Base-by-base conservation (phyloP, 2,329 filamentous ascomycete genomes). In the Sporothrix mexicana region DNA sequence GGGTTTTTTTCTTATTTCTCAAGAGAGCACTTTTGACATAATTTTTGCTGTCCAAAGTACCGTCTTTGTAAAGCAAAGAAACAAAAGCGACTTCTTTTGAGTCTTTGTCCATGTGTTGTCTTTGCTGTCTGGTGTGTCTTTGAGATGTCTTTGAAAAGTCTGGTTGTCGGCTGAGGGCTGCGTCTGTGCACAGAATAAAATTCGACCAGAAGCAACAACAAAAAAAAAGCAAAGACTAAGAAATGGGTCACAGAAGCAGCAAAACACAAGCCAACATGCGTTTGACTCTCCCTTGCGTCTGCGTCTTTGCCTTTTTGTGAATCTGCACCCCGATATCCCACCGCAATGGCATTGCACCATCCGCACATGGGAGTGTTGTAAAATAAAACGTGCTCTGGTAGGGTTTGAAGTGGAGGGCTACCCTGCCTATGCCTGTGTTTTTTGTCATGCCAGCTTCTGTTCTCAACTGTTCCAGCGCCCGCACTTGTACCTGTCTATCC, bases 131-230 rank as follows among this genome's bases (percentile, higher is more conserved):
- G 5, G 5, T 36, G 30, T 36, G 30, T 36, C 30, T 36, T 36
- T 36, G 20, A 55, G 55, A 20, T 62, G 59, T 45, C 59, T 45
- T 30, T 49, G 20, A 30, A 67, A 41, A 43, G 47, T 47, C 41
- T 5, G n/a, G 61, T 66, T 23, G 36, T 47, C 20, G 61, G 61
- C 59, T 64, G 61, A 41, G 47, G 41, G 13, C 49, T 47, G n/a
- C 12, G 68, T 70, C 41, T 70, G 68, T 70, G 51, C 68, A 47
- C 53, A 47, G 25, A 59, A 15, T 13, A 55, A 53, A 55, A 12
- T 7, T 8, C 10, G 10, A 51, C 3, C 47, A 17, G n/a, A 15
- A 49, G 61, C n/a, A 45, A 20, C 36, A 17, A n/a, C 13, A n/a
- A 47, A 12, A 15, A 23, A 49, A 47, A n/a, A 47, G 6, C 8